These are phyloP conservation scores for Rhodotorula kratochvilovae DNA, from an alignment of 768 basidiomycete species.

Conservation along the genomic window DNA sequence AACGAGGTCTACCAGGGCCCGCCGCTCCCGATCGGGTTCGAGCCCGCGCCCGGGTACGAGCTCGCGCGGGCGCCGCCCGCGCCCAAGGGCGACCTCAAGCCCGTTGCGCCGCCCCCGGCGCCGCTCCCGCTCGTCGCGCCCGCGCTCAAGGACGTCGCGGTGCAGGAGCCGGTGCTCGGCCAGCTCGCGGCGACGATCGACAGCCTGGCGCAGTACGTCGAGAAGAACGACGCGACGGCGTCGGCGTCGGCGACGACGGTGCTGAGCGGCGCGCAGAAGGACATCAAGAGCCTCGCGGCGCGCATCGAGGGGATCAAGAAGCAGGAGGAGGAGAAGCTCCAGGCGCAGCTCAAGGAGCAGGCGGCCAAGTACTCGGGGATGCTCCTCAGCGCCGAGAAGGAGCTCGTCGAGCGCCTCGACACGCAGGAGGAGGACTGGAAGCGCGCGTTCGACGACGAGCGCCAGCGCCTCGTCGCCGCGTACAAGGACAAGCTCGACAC, in stretches of 20 bases:
- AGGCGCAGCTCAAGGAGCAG: slow-evolving; percentile 70
- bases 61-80: slow-evolving; percentile 55
- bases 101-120: slow-evolving; percentile 36
- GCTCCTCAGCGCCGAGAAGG: slow-evolving; percentile 76
- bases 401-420: slow-evolving; percentile 76
- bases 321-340: slow-evolving; percentile 67
- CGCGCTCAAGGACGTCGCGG: slow-evolving; percentile 63
- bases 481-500: slow-evolving; percentile 81
- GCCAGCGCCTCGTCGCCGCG: slow-evolving; percentile 62
- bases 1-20: slow-evolving; percentile 60
- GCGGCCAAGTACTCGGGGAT: slow-evolving; percentile 74
- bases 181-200: slow-evolving; percentile 92
- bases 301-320: slow-evolving; percentile 74
- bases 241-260: slow-evolving; percentile 54
- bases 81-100: slow-evolving; percentile 45
- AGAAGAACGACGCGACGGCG: slow-evolving; percentile 57
- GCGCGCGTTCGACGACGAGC: slow-evolving; percentile 73
- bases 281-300: slow-evolving; percentile 70
- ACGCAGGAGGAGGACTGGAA: slow-evolving; percentile 80
- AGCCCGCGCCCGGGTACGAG: slow-evolving; percentile 83
- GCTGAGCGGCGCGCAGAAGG: slow-evolving; percentile 71
- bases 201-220: slow-evolving; percentile 76
- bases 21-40: slow-evolving; percentile 80
- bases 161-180: slow-evolving; percentile 83
- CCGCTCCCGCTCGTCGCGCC: slow-evolving; percentile 77